Evolutionary conservation across 345 rosid genomes (phyloP).

Genomic region (Eucalyptus urophylla): DNA sequence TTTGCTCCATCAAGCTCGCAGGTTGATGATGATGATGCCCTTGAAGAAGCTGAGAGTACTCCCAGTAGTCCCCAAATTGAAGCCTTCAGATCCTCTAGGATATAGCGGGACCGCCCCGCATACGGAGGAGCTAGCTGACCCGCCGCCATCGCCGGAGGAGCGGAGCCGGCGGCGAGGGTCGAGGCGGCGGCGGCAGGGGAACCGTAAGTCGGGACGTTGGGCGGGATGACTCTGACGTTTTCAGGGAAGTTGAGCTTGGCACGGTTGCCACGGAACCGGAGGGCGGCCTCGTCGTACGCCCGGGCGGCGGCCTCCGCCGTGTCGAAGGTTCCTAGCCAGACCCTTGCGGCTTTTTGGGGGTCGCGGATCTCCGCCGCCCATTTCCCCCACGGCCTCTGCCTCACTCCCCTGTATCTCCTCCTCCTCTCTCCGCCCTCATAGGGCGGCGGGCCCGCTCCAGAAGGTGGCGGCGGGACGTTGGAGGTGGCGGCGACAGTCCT

Average conservation of each 20-base stretch:
- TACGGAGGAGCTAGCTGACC: neutral
- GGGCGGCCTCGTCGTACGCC: constrained; percentile 87
- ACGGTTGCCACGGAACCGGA: constrained; percentile 71
- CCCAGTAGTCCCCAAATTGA: neutral
- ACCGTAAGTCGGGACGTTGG: neutral
- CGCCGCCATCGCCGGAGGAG: neutral
- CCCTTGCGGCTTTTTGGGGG: constrained; percentile 72
- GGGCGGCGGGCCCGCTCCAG: neutral
- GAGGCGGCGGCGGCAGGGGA: neutral
- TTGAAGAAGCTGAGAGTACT: constrained; percentile 28
- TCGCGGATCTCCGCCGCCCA: constrained; percentile 96
- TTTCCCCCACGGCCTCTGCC: constrained; percentile 90
- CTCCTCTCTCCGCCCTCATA: constrained; percentile 32
- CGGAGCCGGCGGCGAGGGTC: neutral
- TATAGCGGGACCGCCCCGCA: neutral
- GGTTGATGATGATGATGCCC: constrained; percentile 1
- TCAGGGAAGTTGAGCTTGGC: constrained; percentile 87
- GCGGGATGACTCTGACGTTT: constrained; percentile 21
- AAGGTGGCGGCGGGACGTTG: neutral
- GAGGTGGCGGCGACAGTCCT: neutral
- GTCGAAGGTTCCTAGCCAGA: constrained; percentile 87
- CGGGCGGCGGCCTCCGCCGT: constrained; percentile 83
- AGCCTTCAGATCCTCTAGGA: neutral
- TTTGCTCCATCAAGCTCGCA: constrained; percentile 10
- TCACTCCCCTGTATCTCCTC: constrained; percentile 69